Evolutionary conservation across 345 rosid genomes (phyloP).

Genomic region (Erucastrum elatum): DNA sequence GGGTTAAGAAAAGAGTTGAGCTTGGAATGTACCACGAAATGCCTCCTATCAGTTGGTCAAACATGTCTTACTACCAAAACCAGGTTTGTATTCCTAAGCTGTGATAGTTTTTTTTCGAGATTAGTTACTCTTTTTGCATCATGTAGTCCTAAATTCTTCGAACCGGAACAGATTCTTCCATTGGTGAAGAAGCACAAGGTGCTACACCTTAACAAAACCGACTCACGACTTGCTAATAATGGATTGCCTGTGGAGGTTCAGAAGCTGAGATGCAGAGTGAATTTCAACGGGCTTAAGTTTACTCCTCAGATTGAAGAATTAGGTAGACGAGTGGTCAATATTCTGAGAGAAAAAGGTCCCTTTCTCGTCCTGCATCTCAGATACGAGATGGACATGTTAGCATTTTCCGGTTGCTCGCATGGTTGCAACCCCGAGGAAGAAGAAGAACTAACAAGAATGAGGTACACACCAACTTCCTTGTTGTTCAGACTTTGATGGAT

Average conservation of each 20-base stretch:
- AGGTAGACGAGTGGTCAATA: constrained; percentile 66
- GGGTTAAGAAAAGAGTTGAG: constrained; percentile 74
- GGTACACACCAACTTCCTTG: constrained; percentile 45
- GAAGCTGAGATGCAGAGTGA: constrained; percentile 87
- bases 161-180: constrained; percentile 79
- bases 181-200: constrained; percentile 78
- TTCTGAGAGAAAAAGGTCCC: constrained; percentile 82
- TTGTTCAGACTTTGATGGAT: constrained; percentile 12
- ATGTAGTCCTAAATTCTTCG: neutral
- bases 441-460: constrained; percentile 81
- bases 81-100: constrained; percentile 50
- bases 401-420: constrained; percentile 94
- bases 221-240: constrained; percentile 89
- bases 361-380: constrained; percentile 91
- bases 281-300: constrained; percentile 76
- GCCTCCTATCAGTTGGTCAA: constrained; percentile 95
- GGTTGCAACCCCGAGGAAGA: constrained; percentile 80
- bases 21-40: constrained; percentile 61
- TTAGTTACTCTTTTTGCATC: constrained; percentile 15
- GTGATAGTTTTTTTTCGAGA: neutral
- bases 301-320: constrained; percentile 80
- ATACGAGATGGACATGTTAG: constrained; percentile 98
- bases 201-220: constrained; percentile 82
- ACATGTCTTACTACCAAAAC: constrained; percentile 73
- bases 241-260: constrained; percentile 77